Evolutionary conservation across 2,329 filamentous ascomycete species (phyloP), one percentile per base, ranked within the genome.

Genomic region (Colletotrichum orchidophilum): DNA sequence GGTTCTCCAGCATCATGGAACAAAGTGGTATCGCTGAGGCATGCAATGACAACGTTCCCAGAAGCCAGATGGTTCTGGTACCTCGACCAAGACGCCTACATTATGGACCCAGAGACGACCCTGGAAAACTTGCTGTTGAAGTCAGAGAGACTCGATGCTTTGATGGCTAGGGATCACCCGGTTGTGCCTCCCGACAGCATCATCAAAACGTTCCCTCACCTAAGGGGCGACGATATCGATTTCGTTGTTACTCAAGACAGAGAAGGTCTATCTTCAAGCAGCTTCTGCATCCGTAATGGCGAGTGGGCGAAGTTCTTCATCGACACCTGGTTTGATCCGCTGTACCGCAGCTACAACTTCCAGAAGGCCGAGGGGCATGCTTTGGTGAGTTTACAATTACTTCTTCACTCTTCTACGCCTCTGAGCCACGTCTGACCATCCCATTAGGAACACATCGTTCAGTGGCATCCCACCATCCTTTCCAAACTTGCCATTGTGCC

Each of bases 391-490:
- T 26, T n/a, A 7, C n/a, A n/a, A n/a, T 46, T 46, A 3, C 39
- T 46, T 21, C 21, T 46, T 21, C 18, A 3, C 27, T 50, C 50
- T 29, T 29, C n/a, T 29, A 21, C 35, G 33, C 61, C 33, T 31
- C 50, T 31, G 24, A 50, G 6, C 11, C 7, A 33, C 31, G 18
- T 39, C 62, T 65, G 12, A 71, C 39, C 27, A 18, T 26, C 12
- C 58, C 52, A 35, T 13, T 73, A 95, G 93, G 93, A 96, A 82
- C 94, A 96, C 79, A 93, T 96, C 75, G 90, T 94, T 39, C 96
- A 97, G 85, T 99, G 96, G 97, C 96, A 99, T 79, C 95, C 96
- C 31, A 99, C 96, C 0, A 92, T 99, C 54, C 88, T 99, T 12
- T 94, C 96, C 46, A 96, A 95, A 79, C 84, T 98, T 73, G 95